Evolutionary conservation across 2,329 filamentous ascomycete genomes (phyloP).

Genomic region (Xylaria sp.): DNA sequence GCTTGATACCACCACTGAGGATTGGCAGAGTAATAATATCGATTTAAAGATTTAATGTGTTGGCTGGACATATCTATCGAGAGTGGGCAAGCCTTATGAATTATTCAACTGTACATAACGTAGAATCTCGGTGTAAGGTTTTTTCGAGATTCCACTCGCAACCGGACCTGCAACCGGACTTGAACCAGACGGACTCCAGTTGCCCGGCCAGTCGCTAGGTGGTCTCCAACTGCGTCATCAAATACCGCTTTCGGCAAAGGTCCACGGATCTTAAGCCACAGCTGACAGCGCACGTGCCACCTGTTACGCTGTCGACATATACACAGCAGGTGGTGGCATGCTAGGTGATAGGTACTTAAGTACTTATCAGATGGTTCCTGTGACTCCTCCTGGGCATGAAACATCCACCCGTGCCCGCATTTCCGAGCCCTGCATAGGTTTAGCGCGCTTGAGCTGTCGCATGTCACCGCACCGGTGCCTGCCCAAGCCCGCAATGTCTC

Average conservation of each 20-base stretch:
- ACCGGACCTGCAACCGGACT: too few relatives aligned
- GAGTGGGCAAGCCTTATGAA: too few relatives aligned
- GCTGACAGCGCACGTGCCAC: conserved; percentile 20
- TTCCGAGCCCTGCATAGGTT: conserved; percentile 5
- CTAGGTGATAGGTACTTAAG: neutral
- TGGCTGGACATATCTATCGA: too few relatives aligned
- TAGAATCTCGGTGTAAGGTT: too few relatives aligned
- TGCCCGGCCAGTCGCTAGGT: conserved; percentile 14
- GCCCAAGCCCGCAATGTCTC: neutral
- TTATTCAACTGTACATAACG: too few relatives aligned
- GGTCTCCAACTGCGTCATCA: conserved; percentile 29
- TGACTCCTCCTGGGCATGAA: conserved; percentile 8
- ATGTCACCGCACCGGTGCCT: conserved; percentile 20
- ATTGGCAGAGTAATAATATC: too few relatives aligned
- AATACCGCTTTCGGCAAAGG: conserved; percentile 17
- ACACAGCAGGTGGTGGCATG: neutral
- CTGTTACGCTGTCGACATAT: neutral
- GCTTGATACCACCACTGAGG: too few relatives aligned
- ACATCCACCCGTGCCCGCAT: conserved; percentile 6
- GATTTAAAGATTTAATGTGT: too few relatives aligned
- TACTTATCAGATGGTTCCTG: neutral
- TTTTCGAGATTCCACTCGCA: too few relatives aligned
- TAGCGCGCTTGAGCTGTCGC: conserved; percentile 14
- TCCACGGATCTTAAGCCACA: conserved; percentile 24
- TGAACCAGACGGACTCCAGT: neutral